Evolutionary conservation across 768 basidiomycete species (phyloP).

Genomic region (Psilocybe sp.): DNA sequence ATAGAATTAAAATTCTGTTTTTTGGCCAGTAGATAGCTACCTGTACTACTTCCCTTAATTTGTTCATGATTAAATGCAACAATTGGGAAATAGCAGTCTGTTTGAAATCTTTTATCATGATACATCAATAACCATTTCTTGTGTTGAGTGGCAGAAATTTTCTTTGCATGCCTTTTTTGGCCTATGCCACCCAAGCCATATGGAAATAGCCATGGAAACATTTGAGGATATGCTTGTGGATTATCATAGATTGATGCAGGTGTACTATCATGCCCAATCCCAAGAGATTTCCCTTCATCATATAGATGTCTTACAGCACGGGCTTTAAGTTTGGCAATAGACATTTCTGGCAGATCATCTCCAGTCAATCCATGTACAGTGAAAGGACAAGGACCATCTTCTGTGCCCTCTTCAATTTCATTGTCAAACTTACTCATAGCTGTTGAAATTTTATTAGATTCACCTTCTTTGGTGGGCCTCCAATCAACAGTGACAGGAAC

Average conservation of each 20-base stretch:
- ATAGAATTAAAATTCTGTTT: slow-evolving; percentile 24
- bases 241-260: slow-evolving; percentile 29
- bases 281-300: slow-evolving; percentile 21
- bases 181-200: slow-evolving; percentile 36
- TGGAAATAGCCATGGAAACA: slow-evolving; percentile 41
- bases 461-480: neutral
- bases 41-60: slow-evolving; percentile 22
- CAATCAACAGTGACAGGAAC: slow-evolving; percentile 25
- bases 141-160: slow-evolving; percentile 19
- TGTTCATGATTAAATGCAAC: slow-evolving; percentile 37
- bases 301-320: slow-evolving; percentile 26
- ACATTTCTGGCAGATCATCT: slow-evolving; percentile 17
- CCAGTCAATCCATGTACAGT: slow-evolving; percentile 32
- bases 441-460: slow-evolving; percentile 13
- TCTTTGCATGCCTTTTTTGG: neutral
- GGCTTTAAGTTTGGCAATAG: slow-evolving; percentile 13
- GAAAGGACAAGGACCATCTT: slow-evolving; percentile 30
- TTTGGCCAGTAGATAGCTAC: slow-evolving; percentile 25
- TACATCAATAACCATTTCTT: slow-evolving; percentile 31
- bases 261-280: slow-evolving; percentile 20
- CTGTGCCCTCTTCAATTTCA: slow-evolving; percentile 26
- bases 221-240: slow-evolving; percentile 31
- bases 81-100: slow-evolving; percentile 31
- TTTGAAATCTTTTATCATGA: slow-evolving; percentile 38
- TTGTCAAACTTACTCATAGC: slow-evolving; percentile 19